A percentile compares a stretch with the other conserved stretches of the same genome.
These are phyloP conservation scores for Monosporozyma aerobia DNA, from an alignment of 805 yeast genomes.

Conservation along the genomic window DNA sequence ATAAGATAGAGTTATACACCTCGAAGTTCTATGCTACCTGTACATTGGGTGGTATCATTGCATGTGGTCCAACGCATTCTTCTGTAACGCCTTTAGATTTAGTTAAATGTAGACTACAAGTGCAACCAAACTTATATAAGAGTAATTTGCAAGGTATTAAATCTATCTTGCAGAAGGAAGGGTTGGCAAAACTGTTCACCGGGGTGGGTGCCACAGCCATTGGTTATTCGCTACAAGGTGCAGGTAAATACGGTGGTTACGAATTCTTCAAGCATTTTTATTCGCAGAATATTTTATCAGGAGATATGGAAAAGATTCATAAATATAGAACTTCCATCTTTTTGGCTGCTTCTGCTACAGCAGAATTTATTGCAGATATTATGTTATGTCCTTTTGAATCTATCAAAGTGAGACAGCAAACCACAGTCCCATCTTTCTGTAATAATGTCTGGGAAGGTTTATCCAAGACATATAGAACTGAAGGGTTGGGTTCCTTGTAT, in stretches of 20 bases:
- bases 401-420: slow-evolving; percentile 88
- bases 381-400: slow-evolving; percentile 91
- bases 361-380: slow-evolving; percentile 88
- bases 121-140: slow-evolving; percentile 59
- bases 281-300: slow-evolving; percentile 52
- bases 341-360: slow-evolving; percentile 82
- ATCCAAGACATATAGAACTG: slow-evolving; percentile 52
- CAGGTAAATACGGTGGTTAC: slow-evolving; percentile 94
- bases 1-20: slow-evolving; percentile 18
- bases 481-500: slow-evolving; percentile 70
- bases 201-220: slow-evolving; percentile 89
- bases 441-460: slow-evolving; percentile 55
- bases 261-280: slow-evolving; percentile 82
- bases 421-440: slow-evolving; percentile 82
- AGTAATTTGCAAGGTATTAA: slow-evolving; percentile 79
- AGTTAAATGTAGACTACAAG: slow-evolving; percentile 91
- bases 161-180: slow-evolving; percentile 63
- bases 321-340: slow-evolving; percentile 66
- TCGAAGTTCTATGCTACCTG: slow-evolving; percentile 34
- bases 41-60: slow-evolving; percentile 55
- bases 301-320: slow-evolving; percentile 44
- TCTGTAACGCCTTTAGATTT: slow-evolving; percentile 88
- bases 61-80: slow-evolving; percentile 96
- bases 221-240: slow-evolving; percentile 94
- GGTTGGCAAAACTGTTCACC: slow-evolving; percentile 66